These are phyloP conservation scores for Ulmus americana DNA, from an alignment of 331 rosid species.

Conservation along the genomic window DNA sequence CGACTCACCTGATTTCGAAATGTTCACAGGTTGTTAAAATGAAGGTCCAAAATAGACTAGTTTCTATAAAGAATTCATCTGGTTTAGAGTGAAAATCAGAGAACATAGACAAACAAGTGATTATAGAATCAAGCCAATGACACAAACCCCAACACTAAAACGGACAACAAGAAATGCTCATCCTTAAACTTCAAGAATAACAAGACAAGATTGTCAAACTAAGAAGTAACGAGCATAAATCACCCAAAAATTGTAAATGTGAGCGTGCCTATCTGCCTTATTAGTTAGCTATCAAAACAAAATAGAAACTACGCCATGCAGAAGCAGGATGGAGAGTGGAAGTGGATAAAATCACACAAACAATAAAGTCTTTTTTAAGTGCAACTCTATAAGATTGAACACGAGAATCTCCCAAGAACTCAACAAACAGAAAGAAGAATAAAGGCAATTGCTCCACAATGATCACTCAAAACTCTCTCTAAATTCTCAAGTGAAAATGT, in stretches of 20 bases:
- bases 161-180: background rate
- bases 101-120: background rate
- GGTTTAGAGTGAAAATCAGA: background rate
- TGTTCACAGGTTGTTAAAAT: constrained; percentile 5
- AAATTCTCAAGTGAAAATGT: too few species aligned
- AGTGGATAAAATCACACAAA: too few species aligned
- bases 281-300: background rate
- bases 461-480: too few species aligned
- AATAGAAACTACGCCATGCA: background rate
- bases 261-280: background rate
- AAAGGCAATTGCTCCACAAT: too few species aligned
- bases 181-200: background rate
- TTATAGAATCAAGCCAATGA: background rate
- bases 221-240: background rate
- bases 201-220: background rate
- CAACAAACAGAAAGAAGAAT: too few species aligned
- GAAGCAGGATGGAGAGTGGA: background rate
- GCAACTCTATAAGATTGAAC: too few species aligned
- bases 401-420: too few species aligned
- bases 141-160: background rate
- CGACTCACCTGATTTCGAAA: constrained; percentile 49
- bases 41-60: background rate
- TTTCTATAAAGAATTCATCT: background rate
- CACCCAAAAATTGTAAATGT: background rate
- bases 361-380: too few species aligned